These are phyloP conservation scores for Pneumocystis sp. DNA, from an alignment of 1,139 yeast species.

Conservation along the genomic window DNA sequence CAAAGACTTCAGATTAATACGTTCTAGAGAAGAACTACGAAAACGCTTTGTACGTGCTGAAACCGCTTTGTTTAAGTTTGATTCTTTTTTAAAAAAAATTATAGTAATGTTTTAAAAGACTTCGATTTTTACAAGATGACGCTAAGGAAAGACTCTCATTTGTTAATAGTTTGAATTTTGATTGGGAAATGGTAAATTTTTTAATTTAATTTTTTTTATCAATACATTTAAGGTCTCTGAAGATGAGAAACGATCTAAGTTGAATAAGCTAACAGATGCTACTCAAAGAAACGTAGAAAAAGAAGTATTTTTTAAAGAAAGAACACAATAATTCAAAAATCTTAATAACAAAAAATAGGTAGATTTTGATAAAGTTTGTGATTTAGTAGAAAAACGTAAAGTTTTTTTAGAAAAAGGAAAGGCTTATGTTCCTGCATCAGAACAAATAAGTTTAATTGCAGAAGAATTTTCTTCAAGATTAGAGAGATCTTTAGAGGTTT, in stretches of 20 bases:
- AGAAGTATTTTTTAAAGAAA: constrained; percentile 49
- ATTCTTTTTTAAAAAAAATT: background rate
- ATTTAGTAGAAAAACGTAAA: constrained; percentile 53
- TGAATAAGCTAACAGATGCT: constrained; percentile 33
- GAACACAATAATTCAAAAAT: background rate
- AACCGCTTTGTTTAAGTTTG: constrained; percentile 43
- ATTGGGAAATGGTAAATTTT: constrained; percentile 41
- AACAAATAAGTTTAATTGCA: constrained; percentile 52
- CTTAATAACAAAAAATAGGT: constrained; percentile 21
- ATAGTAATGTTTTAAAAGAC: constrained; percentile 10
- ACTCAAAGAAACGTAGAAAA: constrained; percentile 24
- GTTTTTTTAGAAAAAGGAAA: constrained; percentile 52
- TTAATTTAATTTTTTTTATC: background rate
- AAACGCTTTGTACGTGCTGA: constrained; percentile 67
- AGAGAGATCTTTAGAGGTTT: constrained; percentile 33
- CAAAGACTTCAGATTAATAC: background rate
- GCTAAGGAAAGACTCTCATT: constrained; percentile 59
- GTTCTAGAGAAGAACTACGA: constrained; percentile 50
- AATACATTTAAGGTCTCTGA: constrained; percentile 29
- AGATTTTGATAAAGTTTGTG: constrained; percentile 75
- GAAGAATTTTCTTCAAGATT: constrained; percentile 53
- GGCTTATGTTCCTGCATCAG: constrained; percentile 73
- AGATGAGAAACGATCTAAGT: constrained; percentile 42
- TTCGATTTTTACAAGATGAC: constrained; percentile 54
- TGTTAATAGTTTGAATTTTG: constrained; percentile 30